A percentile compares a stretch with the other conserved stretches of the same genome.
These are phyloP conservation scores for Hansenula lynferdii DNA, from an alignment of 1,139 yeast species.

Conservation along the genomic window DNA sequence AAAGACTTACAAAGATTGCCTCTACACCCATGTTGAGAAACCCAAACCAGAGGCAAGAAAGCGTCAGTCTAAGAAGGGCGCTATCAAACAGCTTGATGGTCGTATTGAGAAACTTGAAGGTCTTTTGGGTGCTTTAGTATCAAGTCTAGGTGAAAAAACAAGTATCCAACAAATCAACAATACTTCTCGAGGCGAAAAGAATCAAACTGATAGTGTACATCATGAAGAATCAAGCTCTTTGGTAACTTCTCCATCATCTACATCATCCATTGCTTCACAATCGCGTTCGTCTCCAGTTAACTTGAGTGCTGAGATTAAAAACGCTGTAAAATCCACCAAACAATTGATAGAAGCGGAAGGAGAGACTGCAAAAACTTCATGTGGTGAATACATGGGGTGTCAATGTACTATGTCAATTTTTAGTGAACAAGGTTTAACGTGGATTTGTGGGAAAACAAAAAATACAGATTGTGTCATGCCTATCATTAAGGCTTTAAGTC, in stretches of 20 bases:
- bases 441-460: conserved; percentile 29
- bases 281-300: neutral
- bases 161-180: neutral
- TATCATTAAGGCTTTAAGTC: neutral
- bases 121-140: neutral
- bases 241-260: neutral
- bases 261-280: neutral
- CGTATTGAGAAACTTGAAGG: conserved; percentile 2
- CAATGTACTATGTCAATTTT: conserved; percentile 30
- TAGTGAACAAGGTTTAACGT: conserved; percentile 31
- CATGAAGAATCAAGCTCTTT: no score
- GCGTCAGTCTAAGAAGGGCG: neutral
- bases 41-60: conserved; percentile 1
- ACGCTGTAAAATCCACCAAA: neutral
- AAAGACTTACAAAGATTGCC: conserved; percentile 27
- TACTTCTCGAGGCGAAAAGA: neutral
- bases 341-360: conserved; percentile 27
- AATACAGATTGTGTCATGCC: conserved; percentile 10
- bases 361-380: conserved; percentile 26
- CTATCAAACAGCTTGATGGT: neutral
- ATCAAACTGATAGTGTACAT: no score
- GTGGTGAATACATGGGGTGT: conserved; percentile 18
- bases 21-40: conserved; percentile 21
- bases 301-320: neutral
- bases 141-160: neutral